Evolutionary conservation across 306 rosid species (phyloP), one percentile per base, ranked within the genome.

Genomic region (Sophora flavescens): DNA sequence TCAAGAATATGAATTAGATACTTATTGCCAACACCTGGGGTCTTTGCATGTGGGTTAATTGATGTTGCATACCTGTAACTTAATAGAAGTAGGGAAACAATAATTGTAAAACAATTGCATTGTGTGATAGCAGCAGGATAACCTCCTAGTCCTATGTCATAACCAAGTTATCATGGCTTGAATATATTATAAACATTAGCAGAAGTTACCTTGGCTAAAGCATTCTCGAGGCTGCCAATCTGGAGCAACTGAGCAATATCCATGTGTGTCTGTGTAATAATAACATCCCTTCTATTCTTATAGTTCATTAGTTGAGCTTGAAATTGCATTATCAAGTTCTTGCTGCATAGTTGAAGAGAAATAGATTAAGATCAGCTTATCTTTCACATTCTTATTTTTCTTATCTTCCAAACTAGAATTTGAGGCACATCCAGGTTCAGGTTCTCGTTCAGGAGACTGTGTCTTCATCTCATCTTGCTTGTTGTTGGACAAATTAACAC

Each of bases 381-480:
- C 14, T 47, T 47, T 47, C 16, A 47, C 16, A 47, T 12, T 47
- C 16, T 47, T 12, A 13, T 13, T 47, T 47, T 47, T 47, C 5
- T 47, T 47, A 12, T 5, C 15, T 47, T 6, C 15, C 10, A 54
- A 86, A 66, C 96, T 90, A 16, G 89, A 90, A 86, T 83, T 89
- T 22, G 93, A 86, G 11, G 84, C 84, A 83, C 87, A 77, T 60
- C 78, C 90, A 16, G 78, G 68, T 42, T 81, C 89, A 44, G 73
- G 32, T 65, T 88, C 89, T 1, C 2, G 3, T 30, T 30, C 32
- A 13, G 83, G 80, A 73, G 82, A 80, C 54, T 80, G 63, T 10
- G 57, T 81, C 57, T 80, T 71, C 69, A 79, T 58, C 48, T 47
- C 82, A 42, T 77, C 83, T 67, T 77, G 82, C 45, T 64, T 88